phyloP scores from a whole-genome alignment of 148 eudicot species.

The Talinum fruticosum region DNA sequence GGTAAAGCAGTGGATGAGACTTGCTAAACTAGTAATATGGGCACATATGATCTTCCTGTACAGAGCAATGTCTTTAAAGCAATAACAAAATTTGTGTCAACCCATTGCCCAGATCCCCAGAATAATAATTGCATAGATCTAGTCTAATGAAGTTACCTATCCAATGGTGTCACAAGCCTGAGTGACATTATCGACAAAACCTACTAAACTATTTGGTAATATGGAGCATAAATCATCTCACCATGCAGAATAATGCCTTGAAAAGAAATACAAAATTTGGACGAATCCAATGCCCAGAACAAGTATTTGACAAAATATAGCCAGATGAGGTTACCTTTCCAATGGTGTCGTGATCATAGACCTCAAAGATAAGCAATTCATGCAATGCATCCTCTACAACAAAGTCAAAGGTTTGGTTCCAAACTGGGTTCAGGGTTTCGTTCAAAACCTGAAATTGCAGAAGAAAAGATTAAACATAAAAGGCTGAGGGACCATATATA shows the following conservation, averaged over 20 bases:
- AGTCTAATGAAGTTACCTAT: too few species aligned
- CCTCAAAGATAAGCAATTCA: conserved; percentile 67
- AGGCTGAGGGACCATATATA: neutral
- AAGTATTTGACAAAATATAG: neutral
- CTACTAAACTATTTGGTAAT: neutral
- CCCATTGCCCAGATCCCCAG: too few species aligned
- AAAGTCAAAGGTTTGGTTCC: conserved; percentile 93
- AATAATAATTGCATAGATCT: too few species aligned
- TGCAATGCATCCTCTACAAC: conserved; percentile 89
- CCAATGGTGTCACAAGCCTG: too few species aligned
- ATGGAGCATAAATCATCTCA: neutral
- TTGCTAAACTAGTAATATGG: too few species aligned
- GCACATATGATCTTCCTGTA: too few species aligned
- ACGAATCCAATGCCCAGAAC: neutral
- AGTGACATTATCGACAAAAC: neutral
- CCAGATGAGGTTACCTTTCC: conserved; percentile 58
- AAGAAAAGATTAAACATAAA: conserved; percentile 5
- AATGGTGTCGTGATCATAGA: conserved; percentile 84
- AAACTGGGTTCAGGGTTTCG: conserved; percentile 75
- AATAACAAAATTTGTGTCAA: too few species aligned
- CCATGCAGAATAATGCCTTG: neutral
- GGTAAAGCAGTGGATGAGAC: too few species aligned
- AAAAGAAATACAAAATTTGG: neutral
- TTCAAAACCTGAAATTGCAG: conserved; percentile 57
- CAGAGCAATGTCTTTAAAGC: too few species aligned